These are phyloP conservation scores for Paramecium sonneborni DNA, from an alignment of 73 alveolate species.

Conservation along the genomic window DNA sequence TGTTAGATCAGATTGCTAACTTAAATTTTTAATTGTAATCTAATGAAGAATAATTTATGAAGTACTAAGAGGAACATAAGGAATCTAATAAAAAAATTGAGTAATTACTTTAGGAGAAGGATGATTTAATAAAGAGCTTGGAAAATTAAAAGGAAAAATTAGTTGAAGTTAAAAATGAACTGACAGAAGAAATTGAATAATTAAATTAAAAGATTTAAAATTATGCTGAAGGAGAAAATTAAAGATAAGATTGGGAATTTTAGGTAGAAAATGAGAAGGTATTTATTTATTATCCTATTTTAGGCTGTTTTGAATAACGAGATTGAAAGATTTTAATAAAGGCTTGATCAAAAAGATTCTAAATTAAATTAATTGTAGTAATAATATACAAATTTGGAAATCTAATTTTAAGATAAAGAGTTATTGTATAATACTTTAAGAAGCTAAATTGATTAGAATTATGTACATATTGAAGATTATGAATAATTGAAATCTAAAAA, in stretches of 20 bases:
- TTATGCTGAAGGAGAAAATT: slow-evolving; percentile 4
- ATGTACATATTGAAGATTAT: slow-evolving; percentile 13
- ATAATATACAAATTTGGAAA: neutral
- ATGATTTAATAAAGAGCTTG: neutral
- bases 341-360: neutral
- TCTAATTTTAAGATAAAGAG: neutral
- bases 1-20: neutral
- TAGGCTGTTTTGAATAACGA: slow-evolving; percentile 26
- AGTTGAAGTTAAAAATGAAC: neutral
- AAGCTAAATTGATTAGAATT: slow-evolving; percentile 17
- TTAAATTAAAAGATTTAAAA: neutral
- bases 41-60: neutral
- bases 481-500: neutral
- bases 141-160: neutral
- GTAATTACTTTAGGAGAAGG: neutral
- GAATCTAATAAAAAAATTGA: neutral
- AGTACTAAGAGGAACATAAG: neutral
- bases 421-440: neutral
- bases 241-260: slow-evolving; percentile 44
- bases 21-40: neutral
- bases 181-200: neutral
- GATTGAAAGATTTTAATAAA: neutral
- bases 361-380: neutral
- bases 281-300: neutral
- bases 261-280: slow-evolving; percentile 3